Base-by-base conservation (phyloP, 352 stramenopile genomes). In the Pythium myriotylum region DNA sequence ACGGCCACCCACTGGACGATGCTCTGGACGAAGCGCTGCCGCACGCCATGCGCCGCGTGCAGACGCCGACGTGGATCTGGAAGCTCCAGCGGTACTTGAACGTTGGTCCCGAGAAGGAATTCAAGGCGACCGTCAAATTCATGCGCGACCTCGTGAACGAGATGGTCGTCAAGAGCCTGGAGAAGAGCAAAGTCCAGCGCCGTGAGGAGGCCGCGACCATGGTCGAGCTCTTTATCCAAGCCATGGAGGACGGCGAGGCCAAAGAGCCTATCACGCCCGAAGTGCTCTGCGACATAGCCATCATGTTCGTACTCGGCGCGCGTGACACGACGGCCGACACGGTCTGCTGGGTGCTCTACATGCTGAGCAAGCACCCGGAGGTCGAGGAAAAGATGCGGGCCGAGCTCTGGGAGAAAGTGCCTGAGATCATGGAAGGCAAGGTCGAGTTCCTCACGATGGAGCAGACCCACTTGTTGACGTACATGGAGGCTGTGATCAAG, bases 281-380 rank as follows among this genome's bases (percentile, higher is more conserved):
- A 33, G 64, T 62, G 26, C 37, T 86, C 19, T 59, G 73, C 17
- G 70, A 86, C 55, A 59, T 87, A 24, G 66, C 78, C 17, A 63
- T 87, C 23, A 74, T 65, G 48, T 78, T 87, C 47, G 52, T 85
- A 26, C 63, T 87, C 40, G 77, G 54, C 39, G 77, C 76, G 20
- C 59, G 76, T 13, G 77, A 87, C 59, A 84, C 77, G 14, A 82
- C 76, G 5, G 70, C 77, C 5, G 69, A 68, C 39, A 73, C 76
- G 14, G 29, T 87, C 16, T 59, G 50, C 16, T 86, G 77, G 77
- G 48, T 81, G 22, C 51, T 86, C 16, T 78, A 73, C 57, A 60
- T 83, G 41, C 46, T 87, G 5, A 35, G 29, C 29, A 7, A 45
- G 48, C n/a, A 86, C 51, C 76, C 70, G 2, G 29, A 76, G 0